These are phyloP conservation scores for Neoboletus subvelutipes DNA, from an alignment of 768 basidiomycete species.

Conservation along the genomic window DNA sequence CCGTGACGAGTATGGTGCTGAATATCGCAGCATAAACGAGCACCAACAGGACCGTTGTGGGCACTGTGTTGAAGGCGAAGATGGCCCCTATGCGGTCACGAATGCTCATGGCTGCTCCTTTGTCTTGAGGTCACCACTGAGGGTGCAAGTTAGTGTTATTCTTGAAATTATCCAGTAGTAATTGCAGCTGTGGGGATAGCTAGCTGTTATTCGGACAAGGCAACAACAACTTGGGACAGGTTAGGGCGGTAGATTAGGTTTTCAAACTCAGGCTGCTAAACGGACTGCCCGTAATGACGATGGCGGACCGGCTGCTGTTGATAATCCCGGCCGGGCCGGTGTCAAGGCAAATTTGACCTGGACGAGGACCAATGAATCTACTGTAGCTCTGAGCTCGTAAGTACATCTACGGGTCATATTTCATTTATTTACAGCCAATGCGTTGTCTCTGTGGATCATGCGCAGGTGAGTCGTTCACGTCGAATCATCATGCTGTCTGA, in stretches of 20 bases:
- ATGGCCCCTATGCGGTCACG: conserved; percentile 23
- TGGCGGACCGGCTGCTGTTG: too few species aligned
- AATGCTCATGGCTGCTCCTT: conserved; percentile 23
- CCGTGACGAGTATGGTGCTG: conserved; percentile 45
- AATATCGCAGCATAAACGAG: conserved; percentile 51
- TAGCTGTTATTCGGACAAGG: neutral
- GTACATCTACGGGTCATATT: too few species aligned
- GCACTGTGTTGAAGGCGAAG: conserved; percentile 40
- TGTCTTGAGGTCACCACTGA: neutral
- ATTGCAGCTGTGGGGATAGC: neutral
- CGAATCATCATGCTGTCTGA: neutral
- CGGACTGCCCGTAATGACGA: too few species aligned
- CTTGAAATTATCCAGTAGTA: neutral
- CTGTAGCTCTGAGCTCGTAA: neutral
- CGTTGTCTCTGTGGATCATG: neutral
- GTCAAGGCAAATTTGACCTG: too few species aligned
- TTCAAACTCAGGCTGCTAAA: too few species aligned
- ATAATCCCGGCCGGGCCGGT: too few species aligned
- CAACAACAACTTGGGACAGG: neutral
- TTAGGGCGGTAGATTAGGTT: too few species aligned
- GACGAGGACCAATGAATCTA: too few species aligned
- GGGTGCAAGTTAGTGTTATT: neutral
- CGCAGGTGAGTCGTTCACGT: too few species aligned
- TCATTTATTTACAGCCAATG: neutral
- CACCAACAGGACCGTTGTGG: conserved; percentile 46